A percentile compares a stretch with the other conserved stretches of the same genome.
Conservation (phyloP, 169 alveolate species). For the Blepharisma undulans region DNA sequence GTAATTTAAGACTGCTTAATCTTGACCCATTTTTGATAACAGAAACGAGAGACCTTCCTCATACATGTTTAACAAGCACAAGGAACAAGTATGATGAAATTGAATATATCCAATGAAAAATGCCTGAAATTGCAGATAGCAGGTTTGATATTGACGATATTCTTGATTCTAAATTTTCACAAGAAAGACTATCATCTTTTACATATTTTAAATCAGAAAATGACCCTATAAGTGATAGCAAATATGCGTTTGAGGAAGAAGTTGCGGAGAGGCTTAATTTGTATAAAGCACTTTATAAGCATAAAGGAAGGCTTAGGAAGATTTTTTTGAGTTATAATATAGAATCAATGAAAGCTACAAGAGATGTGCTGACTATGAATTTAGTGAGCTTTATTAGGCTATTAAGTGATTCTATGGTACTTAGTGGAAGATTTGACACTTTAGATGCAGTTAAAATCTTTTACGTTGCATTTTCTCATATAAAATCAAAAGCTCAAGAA, state of each 20-base stretch:
- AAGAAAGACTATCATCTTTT: not conserved
- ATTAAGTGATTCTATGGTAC: not conserved
- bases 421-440: not conserved
- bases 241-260: not conserved
- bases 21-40: not conserved
- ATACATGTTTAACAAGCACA: not conserved
- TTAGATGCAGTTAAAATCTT: not conserved
- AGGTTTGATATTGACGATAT: not conserved
- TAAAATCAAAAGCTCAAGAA: not conserved
- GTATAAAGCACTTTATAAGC: not conserved
- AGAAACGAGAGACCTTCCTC: not conserved
- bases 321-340: not conserved
- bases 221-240: not conserved
- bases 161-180: not conserved
- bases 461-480: not conserved
- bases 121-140: not conserved
- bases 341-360: not conserved
- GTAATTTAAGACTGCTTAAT: not conserved
- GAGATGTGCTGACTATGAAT: not conserved
- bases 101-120: not conserved
- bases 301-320: not conserved
- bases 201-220: not conserved
- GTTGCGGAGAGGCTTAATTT: not conserved
- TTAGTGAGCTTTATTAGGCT: not conserved
- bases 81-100: not conserved